A percentile compares a stretch with the other conserved stretches of the same genome.
These are phyloP conservation scores for Solanum infundibuliforme DNA, from an alignment of 257 asterid species.

Conservation along the genomic window DNA sequence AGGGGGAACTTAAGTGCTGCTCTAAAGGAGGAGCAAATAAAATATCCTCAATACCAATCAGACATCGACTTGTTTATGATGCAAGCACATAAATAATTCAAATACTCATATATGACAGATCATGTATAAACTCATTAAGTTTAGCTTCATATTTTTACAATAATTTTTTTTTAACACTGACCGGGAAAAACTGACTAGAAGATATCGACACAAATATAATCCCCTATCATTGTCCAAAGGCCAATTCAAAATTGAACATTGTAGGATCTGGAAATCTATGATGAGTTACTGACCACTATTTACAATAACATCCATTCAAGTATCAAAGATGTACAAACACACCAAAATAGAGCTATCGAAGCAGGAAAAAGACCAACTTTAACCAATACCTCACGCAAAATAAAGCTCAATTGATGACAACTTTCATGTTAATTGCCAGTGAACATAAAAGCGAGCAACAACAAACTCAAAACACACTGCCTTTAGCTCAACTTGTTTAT, in stretches of 20 bases:
- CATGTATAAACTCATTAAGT: not conserved
- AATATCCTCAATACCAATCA: not conserved
- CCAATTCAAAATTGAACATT: not conserved
- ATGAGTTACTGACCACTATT: not conserved
- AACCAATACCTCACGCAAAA: not conserved
- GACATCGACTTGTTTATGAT: not conserved
- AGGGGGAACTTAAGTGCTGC: not conserved
- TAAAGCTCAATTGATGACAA: not conserved
- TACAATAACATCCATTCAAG: not conserved
- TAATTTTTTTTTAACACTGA: not conserved
- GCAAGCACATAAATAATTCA: not conserved
- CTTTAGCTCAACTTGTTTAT: not conserved
- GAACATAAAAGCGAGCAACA: not conserved
- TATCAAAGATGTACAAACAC: not conserved
- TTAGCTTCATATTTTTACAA: not conserved
- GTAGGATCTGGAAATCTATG: not conserved
- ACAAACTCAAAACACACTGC: not conserved
- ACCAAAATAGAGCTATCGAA: not conserved
- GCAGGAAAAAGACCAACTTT: not conserved
- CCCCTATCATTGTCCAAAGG: not conserved
- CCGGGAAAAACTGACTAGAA: not conserved
- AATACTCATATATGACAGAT: not conserved
- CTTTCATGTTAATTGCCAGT: not conserved
- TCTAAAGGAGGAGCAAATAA: not conserved
- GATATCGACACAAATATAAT: not conserved